These are phyloP conservation scores for Blastobotrys attinorum DNA, from an alignment of 805 yeast species.

Conservation along the genomic window DNA sequence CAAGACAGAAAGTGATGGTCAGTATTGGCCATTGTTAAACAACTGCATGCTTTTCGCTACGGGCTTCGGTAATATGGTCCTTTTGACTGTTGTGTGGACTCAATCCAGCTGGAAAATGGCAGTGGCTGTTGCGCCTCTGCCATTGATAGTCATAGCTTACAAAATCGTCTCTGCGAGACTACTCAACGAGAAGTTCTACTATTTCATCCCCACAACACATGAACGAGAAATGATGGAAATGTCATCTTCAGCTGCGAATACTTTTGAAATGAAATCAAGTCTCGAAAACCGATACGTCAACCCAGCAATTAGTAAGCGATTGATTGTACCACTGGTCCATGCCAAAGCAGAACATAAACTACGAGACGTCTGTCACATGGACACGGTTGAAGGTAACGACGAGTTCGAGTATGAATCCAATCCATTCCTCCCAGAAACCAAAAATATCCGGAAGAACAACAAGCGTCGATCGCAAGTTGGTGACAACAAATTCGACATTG, in stretches of 20 bases:
- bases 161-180: constrained; percentile 16
- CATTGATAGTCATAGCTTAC: constrained; percentile 23
- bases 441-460: neutral
- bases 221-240: constrained; percentile 14
- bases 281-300: constrained; percentile 17
- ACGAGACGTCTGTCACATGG: constrained; percentile 11
- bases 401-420: constrained; percentile 6
- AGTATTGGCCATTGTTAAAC: constrained; percentile 30
- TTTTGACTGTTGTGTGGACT: constrained; percentile 31
- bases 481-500: constrained; percentile 10
- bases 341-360: constrained; percentile 13
- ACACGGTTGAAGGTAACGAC: neutral
- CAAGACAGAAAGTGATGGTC: constrained; percentile 31
- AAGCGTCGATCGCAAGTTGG: constrained; percentile 1
- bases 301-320: constrained; percentile 15
- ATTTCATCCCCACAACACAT: constrained; percentile 15
- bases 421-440: constrained; percentile 4
- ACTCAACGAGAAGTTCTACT: constrained; percentile 12
- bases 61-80: constrained; percentile 30
- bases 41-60: constrained; percentile 28
- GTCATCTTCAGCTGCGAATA: constrained; percentile 2
- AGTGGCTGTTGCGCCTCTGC: constrained; percentile 25
- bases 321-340: constrained; percentile 20
- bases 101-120: constrained; percentile 31
- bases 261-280: constrained; percentile 3